Percentiles rank a stretch among this genome's conserved stretches.
Evolutionary conservation across 495 filamentous ascomycete genomes (phyloP).

Genomic region (Lindgomyces ingoldianus): DNA sequence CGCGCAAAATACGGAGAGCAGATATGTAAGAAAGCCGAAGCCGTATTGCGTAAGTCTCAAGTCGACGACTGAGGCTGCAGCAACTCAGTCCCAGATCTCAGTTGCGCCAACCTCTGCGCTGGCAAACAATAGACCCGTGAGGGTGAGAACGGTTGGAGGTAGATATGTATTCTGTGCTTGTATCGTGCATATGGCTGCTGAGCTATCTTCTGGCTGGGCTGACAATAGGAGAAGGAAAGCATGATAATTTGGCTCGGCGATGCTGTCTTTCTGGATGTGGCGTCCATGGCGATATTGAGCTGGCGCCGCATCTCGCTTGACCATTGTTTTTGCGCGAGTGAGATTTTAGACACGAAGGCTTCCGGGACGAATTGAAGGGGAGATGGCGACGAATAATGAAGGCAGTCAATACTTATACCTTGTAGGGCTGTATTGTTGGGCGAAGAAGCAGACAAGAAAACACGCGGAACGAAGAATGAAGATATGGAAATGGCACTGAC

Average conservation of each 20-base stretch:
- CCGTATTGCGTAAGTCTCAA: neutral
- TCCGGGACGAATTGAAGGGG: neutral
- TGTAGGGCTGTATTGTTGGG: neutral
- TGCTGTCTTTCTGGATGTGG: neutral
- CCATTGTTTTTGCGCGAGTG: neutral
- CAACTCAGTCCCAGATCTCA: conserved; percentile 21
- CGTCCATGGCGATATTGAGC: conserved; percentile 19
- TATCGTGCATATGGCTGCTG: neutral
- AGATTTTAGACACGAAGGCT: neutral
- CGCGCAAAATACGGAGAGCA: neutral
- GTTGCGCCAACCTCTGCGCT: neutral
- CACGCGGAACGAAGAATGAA: too few relatives aligned
- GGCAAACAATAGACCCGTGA: conserved; percentile 2
- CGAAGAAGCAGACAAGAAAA: too few relatives aligned
- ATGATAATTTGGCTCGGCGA: neutral
- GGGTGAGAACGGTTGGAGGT: neutral
- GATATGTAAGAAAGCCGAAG: neutral
- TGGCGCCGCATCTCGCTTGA: neutral
- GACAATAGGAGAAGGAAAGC: neutral
- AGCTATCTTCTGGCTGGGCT: neutral
- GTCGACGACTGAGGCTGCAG: conserved; percentile 17
- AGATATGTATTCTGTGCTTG: neutral
- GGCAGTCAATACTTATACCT: conserved; percentile 5
- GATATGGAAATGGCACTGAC: too few relatives aligned
- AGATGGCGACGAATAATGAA: neutral